These are phyloP conservation scores for Geotrichum reessii DNA, from an alignment of 1,139 yeast species.

Conservation along the genomic window DNA sequence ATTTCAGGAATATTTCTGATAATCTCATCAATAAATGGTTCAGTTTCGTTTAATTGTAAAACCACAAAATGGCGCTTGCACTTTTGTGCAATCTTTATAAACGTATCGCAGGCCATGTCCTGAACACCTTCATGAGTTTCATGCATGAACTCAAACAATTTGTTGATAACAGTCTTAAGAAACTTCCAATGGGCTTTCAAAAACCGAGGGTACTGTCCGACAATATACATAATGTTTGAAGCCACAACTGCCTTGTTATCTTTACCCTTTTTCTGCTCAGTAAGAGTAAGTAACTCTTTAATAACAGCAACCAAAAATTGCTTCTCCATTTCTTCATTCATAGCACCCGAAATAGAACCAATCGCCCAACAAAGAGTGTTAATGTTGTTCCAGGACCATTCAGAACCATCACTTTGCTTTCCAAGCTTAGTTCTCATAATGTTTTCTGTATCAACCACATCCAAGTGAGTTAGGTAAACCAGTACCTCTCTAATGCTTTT, in stretches of 20 bases:
- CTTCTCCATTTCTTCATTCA: constrained; percentile 97
- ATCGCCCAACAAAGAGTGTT: constrained; percentile 99
- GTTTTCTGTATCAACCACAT: constrained; percentile 87
- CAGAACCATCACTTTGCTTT: constrained; percentile 89
- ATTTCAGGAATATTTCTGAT: constrained; percentile 75
- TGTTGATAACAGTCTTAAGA: constrained; percentile 89
- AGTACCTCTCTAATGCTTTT: constrained; percentile 93
- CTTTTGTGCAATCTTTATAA: constrained; percentile 87
- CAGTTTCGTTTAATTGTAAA: constrained; percentile 78
- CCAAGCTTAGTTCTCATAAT: constrained; percentile 90
- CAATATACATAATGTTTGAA: constrained; percentile 97
- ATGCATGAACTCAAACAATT: constrained; percentile 96
- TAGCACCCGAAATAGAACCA: constrained; percentile 96
- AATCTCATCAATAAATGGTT: constrained; percentile 89
- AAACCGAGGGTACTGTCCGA: constrained; percentile 97
- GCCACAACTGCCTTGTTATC: constrained; percentile 99
- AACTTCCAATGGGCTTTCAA: constrained; percentile 98
- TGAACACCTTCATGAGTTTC: constrained; percentile 99
- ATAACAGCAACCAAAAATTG: constrained; percentile 87
- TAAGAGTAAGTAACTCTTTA: constrained; percentile 80
- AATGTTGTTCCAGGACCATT: constrained; percentile 98
- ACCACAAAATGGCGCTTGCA: constrained; percentile 94
- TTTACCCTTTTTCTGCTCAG: constrained; percentile 95
- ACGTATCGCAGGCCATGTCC: constrained; percentile 99
- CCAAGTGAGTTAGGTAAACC: constrained; percentile 90